Evolutionary conservation across 345 rosid species (phyloP).

Genomic region (Hirschfeldia incana): DNA sequence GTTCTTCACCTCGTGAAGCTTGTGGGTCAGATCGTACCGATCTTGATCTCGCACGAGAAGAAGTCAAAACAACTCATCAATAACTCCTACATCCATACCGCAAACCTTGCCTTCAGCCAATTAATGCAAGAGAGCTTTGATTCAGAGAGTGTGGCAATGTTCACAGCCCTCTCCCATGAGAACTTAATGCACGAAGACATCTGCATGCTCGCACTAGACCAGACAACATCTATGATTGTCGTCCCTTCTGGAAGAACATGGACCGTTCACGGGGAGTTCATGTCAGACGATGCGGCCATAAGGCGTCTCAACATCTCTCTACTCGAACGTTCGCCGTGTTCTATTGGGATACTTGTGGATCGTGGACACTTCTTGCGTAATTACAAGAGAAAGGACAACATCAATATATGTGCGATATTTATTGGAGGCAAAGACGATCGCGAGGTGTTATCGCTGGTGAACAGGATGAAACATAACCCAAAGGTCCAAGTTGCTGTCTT

Average conservation of each 20-base stretch:
- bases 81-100: conserved; percentile 25
- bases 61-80: neutral
- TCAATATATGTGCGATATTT: conserved; percentile 10
- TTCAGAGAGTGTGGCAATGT: neutral
- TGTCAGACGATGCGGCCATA: conserved; percentile 18
- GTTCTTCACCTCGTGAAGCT: conserved; percentile 55
- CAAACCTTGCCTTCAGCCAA: conserved; percentile 1
- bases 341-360: conserved; percentile 29
- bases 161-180: conserved; percentile 16
- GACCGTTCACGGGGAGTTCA: conserved; percentile 32
- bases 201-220: conserved; percentile 19
- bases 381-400: neutral
- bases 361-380: conserved; percentile 15
- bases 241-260: conserved; percentile 37
- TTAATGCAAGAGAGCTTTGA: neutral
- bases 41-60: conserved; percentile 45
- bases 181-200: conserved; percentile 29
- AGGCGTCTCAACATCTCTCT: conserved; percentile 19
- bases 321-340: conserved; percentile 25
- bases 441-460: conserved; percentile 17
- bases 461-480: conserved; percentile 12
- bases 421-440: conserved; percentile 38
- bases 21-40: conserved; percentile 43
- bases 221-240: conserved; percentile 22
- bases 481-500: conserved; percentile 2